A percentile compares a stretch with the other conserved stretches of the same genome.
Conservation (phyloP, 2,329 filamentous ascomycete species). For the Penicillium palitans region DNA sequence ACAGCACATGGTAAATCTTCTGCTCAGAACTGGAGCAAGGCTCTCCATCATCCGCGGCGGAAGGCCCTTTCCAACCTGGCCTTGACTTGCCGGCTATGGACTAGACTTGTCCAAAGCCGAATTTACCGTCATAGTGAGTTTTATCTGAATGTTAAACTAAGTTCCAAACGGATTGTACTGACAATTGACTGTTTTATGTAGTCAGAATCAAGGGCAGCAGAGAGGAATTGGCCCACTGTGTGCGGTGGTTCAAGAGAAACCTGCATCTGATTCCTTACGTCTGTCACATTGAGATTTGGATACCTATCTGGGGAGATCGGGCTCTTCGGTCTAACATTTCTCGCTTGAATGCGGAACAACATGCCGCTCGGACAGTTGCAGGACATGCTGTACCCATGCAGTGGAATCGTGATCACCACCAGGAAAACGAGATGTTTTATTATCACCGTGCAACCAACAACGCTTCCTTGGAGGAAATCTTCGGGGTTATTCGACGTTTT, state of each 20-base stretch:
- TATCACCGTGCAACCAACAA: constrained; percentile 55
- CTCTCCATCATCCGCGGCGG: constrained; percentile 65
- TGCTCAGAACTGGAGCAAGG: constrained; percentile 63
- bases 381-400: not conserved
- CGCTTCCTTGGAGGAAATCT: constrained; percentile 69
- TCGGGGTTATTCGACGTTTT: constrained; percentile 60
- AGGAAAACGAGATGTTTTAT: constrained; percentile 17
- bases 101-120: constrained; percentile 66
- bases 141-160: not conserved
- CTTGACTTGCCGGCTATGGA: constrained; percentile 61
- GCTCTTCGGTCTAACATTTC: constrained; percentile 45
- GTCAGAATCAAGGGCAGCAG: constrained; percentile 72
- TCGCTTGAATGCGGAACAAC: not conserved
- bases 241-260: constrained; percentile 60
- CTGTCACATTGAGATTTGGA: constrained; percentile 74
- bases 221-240: constrained; percentile 60
- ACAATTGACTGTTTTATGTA: constrained; percentile 16
- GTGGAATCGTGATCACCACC: not conserved
- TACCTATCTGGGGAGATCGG: constrained; percentile 68
- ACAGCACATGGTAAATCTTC: constrained; percentile 56
- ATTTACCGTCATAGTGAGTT: constrained; percentile 65
- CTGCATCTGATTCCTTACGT: constrained; percentile 64
- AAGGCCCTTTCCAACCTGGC: constrained; percentile 67
- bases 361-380: not conserved
- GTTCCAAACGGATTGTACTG: not conserved